Conservation (phyloP, 2,329 filamentous ascomycete genomes). For the Apiospora hydei region DNA sequence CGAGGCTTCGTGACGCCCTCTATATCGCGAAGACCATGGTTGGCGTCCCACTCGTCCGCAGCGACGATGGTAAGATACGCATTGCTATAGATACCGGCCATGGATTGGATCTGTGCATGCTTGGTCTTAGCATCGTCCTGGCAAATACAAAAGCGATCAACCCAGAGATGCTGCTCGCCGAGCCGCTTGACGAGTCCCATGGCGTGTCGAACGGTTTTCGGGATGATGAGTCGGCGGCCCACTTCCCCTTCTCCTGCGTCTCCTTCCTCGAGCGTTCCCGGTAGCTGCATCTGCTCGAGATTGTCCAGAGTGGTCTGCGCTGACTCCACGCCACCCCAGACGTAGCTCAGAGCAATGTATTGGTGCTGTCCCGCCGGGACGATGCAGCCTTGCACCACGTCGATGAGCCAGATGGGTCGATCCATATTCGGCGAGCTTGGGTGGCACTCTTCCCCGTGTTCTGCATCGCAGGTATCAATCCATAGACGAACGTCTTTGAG, state of each 20-base stretch:
- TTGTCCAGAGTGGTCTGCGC: neutral
- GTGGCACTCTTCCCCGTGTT: neutral
- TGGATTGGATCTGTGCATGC: conserved; percentile 42
- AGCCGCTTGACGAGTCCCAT: conserved; percentile 29
- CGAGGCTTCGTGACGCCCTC: neutral
- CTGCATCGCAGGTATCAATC: neutral
- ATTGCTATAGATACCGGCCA: conserved; percentile 48
- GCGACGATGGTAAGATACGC: conserved; percentile 49
- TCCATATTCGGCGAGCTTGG: neutral
- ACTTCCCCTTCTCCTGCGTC: neutral
- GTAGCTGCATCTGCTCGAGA: neutral
- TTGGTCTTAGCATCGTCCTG: conserved; percentile 33
- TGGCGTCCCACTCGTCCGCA: conserved; percentile 30
- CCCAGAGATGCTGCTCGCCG: conserved; percentile 47
- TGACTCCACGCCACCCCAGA: neutral
- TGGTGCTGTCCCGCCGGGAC: neutral
- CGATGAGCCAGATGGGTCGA: neutral
- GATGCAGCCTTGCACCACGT: neutral
- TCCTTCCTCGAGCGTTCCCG: neutral
- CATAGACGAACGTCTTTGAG: neutral
- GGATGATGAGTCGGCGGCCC: neutral
- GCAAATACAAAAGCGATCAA: conserved; percentile 46
- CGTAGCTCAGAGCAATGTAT: neutral
- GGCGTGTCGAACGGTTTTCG: neutral
- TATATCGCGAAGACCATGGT: neutral